phyloP scores from a whole-genome alignment of 345 rosid species.

The Lumnitzera littorea region DNA sequence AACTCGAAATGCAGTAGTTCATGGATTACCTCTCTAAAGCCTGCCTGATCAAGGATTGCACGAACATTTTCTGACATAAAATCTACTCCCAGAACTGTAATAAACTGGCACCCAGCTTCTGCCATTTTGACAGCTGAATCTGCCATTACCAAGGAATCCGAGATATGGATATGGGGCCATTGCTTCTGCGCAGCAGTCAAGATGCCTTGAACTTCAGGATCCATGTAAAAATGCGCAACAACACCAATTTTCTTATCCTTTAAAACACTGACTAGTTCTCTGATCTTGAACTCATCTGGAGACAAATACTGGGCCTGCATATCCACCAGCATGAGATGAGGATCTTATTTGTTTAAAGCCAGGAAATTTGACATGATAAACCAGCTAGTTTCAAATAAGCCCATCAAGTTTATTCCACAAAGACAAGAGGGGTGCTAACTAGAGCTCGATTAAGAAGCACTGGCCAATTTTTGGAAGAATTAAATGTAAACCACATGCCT shows the following conservation, averaged over 20 bases:
- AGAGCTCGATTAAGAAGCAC: too few species aligned
- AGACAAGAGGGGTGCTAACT: too few species aligned
- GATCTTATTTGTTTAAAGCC: slow-evolving; percentile 2
- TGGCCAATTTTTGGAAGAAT: too few species aligned
- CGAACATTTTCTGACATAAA: slow-evolving; percentile 98
- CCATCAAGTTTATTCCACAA: too few species aligned
- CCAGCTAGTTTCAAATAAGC: too few species aligned
- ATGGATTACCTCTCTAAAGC: slow-evolving; percentile 52
- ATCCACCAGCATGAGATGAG: slow-evolving; percentile 21
- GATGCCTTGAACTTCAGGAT: slow-evolving; percentile 98
- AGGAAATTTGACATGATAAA: too few species aligned
- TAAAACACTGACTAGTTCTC: slow-evolving; percentile 57
- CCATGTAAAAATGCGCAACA: slow-evolving; percentile 93
- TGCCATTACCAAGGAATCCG: slow-evolving; percentile 97
- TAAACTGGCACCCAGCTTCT: slow-evolving; percentile 77
- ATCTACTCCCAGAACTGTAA: slow-evolving; percentile 93
- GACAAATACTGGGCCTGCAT: slow-evolving; percentile 73
- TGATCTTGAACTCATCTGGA: slow-evolving; percentile 61
- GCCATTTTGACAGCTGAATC: slow-evolving; percentile 95
- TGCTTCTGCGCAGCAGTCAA: slow-evolving; percentile 84
- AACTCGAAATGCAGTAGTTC: background rate
- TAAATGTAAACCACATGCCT: too few species aligned
- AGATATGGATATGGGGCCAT: slow-evolving; percentile 91
- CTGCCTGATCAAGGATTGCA: slow-evolving; percentile 94
- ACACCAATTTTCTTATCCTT: slow-evolving; percentile 91